Conservation (phyloP, 2,329 filamentous ascomycete genomes). For the Penicillium sp. region DNA sequence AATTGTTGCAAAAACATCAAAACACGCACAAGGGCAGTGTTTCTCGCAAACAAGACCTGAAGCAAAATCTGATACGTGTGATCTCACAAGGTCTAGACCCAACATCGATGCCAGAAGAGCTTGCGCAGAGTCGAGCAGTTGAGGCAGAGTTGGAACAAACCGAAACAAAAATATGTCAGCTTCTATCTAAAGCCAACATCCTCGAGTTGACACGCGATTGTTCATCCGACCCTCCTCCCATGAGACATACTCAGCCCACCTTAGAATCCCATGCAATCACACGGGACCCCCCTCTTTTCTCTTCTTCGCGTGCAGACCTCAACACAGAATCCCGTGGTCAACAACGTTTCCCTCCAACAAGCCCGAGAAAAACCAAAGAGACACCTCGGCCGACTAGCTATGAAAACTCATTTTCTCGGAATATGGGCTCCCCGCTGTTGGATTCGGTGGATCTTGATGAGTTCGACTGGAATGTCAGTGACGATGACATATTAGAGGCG, state of each 20-base stretch:
- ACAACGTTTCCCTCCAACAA: slow-evolving; percentile 2
- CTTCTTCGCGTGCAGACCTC: not conserved
- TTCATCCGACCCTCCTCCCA: not conserved
- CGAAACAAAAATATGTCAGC: slow-evolving; percentile 34
- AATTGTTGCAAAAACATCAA: slow-evolving; percentile 33
- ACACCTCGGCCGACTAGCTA: slow-evolving; percentile 15
- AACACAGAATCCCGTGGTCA: slow-evolving; percentile 6
- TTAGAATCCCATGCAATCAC: not conserved
- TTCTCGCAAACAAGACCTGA: slow-evolving; percentile 36
- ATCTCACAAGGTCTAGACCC: slow-evolving; percentile 38
- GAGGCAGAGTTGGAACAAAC: slow-evolving; percentile 36
- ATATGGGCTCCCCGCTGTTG: slow-evolving; percentile 42
- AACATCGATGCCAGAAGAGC: slow-evolving; percentile 32
- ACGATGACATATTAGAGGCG: slow-evolving; percentile 49
- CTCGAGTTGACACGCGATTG: slow-evolving; percentile 19
- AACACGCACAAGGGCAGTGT: slow-evolving; percentile 28
- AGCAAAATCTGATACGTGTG: slow-evolving; percentile 36
- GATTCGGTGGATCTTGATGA: slow-evolving; percentile 34
- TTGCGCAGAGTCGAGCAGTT: slow-evolving; percentile 36
- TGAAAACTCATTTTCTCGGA: slow-evolving; percentile 37
- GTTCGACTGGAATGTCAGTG: slow-evolving; percentile 46
- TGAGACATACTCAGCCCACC: not conserved
- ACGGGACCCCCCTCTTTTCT: not conserved
- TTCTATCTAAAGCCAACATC: slow-evolving; percentile 35
- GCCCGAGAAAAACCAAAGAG: slow-evolving; percentile 5